These are phyloP conservation scores for Aspergillaceae sp. DNA, from an alignment of 2,329 filamentous ascomycete species.

Conservation along the genomic window DNA sequence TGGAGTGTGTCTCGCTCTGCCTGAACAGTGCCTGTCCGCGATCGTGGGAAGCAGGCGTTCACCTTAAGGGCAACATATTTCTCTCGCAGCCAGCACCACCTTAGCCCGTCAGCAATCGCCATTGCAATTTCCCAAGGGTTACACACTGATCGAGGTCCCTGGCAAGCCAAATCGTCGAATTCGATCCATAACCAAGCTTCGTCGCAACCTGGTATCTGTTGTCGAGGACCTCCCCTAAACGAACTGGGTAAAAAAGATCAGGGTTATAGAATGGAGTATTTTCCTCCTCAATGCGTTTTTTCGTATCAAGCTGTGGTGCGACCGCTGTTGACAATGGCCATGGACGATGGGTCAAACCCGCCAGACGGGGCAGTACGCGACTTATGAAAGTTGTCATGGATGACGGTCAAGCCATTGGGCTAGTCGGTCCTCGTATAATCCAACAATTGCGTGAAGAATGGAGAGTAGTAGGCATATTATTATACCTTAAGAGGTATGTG, in stretches of 20 bases:
- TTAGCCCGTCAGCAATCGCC: slow-evolving; percentile 7
- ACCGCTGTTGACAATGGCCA: no score
- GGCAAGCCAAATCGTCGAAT: slow-evolving; percentile 20
- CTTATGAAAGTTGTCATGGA: no score
- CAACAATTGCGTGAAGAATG: no score
- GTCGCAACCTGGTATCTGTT: slow-evolving; percentile 15
- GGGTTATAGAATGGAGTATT: slow-evolving; percentile 11
- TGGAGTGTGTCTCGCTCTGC: slow-evolving; percentile 20
- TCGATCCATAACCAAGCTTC: slow-evolving; percentile 17
- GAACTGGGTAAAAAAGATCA: slow-evolving; percentile 13
- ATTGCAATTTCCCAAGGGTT: background rate
- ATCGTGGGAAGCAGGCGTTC: slow-evolving; percentile 12
- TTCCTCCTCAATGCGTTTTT: slow-evolving; percentile 10
- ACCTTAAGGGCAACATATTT: slow-evolving; percentile 29
- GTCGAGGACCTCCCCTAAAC: slow-evolving; percentile 14
- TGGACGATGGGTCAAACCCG: no score
- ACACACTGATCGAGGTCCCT: slow-evolving; percentile 17
- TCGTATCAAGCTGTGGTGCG: no score
- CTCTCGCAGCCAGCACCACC: slow-evolving; percentile 18
- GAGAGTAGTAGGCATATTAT: no score
- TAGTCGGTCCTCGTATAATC: no score
- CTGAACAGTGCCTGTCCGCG: slow-evolving; percentile 3
- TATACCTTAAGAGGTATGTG: no score
- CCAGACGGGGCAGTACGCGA: no score
- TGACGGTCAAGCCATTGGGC: no score